phyloP scores from a whole-genome alignment of 2,329 filamentous ascomycete genomes.

The Pseudogymnoascus sp. region DNA sequence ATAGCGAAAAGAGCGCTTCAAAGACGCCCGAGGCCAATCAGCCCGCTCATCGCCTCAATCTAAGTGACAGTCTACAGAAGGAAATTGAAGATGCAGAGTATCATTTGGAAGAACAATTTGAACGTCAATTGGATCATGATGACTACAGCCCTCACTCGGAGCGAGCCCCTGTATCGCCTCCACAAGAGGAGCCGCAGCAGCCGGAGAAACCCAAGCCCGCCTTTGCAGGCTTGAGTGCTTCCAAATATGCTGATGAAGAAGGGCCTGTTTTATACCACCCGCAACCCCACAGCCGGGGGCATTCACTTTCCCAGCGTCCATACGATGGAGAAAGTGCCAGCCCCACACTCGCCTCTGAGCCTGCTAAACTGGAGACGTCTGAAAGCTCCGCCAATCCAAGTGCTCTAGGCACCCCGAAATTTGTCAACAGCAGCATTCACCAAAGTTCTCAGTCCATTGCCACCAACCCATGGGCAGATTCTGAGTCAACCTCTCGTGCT shows the following conservation, averaged over 20 bases:
- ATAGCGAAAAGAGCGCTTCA: slow-evolving; percentile 52
- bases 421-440: slow-evolving; percentile 43
- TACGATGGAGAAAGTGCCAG: slow-evolving; percentile 50
- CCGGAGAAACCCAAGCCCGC: slow-evolving; percentile 17
- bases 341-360: slow-evolving; percentile 24
- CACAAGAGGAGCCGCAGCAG: slow-evolving; percentile 17
- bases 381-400: slow-evolving; percentile 71
- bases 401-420: slow-evolving; percentile 59
- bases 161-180: slow-evolving; percentile 17
- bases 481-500: slow-evolving; percentile 34
- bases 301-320: slow-evolving; percentile 63
- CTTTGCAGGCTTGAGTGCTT: slow-evolving; percentile 22
- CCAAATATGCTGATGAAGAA: slow-evolving; percentile 47
- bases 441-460: slow-evolving; percentile 48
- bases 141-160: slow-evolving; percentile 61
- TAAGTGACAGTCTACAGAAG: slow-evolving; percentile 71
- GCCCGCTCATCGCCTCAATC: slow-evolving; percentile 60
- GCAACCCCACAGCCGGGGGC: slow-evolving; percentile 65
- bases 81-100: slow-evolving; percentile 84
- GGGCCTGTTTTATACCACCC: slow-evolving; percentile 62
- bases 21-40: slow-evolving; percentile 49
- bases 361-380: slow-evolving; percentile 43
- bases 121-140: slow-evolving; percentile 71
- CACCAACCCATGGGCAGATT: slow-evolving; percentile 60
- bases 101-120: slow-evolving; percentile 72